A percentile compares a stretch with the other conserved stretches of the same genome.
These are phyloP conservation scores for Phaeotremella fagi DNA, from an alignment of 768 basidiomycete genomes.

Conservation along the genomic window DNA sequence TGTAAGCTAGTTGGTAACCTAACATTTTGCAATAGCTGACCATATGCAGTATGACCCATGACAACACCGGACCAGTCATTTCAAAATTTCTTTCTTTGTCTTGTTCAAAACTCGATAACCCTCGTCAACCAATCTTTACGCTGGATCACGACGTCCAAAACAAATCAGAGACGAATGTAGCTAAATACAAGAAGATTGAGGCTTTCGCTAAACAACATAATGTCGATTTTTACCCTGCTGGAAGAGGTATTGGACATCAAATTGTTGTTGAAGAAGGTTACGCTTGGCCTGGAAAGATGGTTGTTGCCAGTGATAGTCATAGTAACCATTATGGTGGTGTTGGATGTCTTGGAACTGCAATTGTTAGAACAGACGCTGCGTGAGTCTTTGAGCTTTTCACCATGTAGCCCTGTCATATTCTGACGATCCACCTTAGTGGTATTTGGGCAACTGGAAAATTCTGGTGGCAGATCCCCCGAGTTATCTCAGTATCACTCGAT, in stretches of 20 bases:
- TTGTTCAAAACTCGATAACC: constrained; percentile 73
- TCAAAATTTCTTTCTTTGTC: constrained; percentile 96
- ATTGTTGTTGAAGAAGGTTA: constrained; percentile 97
- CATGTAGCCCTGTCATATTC: background rate
- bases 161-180: constrained; percentile 78
- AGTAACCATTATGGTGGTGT: constrained; percentile 99
- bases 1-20: constrained; percentile 47
- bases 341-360: constrained; percentile 93
- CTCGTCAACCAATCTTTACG: constrained; percentile 85
- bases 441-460: constrained; percentile 97
- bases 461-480: constrained; percentile 98
- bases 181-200: constrained; percentile 89
- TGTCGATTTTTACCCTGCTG: constrained; percentile 95
- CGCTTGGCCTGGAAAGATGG: constrained; percentile 90
- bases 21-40: background rate
- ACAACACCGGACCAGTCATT: constrained; percentile 97
- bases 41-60: constrained; percentile 52
- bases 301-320: constrained; percentile 93
- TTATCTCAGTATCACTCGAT: constrained; percentile 87
- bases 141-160: constrained; percentile 99
- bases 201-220: constrained; percentile 76
- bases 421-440: constrained; percentile 50
- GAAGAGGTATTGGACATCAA: constrained; percentile 96
- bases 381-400: too few relatives aligned
- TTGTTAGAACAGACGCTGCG: constrained; percentile 65